Percentiles rank a stretch among this genome's conserved stretches.
phyloP scores from a whole-genome alignment of 1,284 basidiomycete genomes.

The Cryptococcus sp. region DNA sequence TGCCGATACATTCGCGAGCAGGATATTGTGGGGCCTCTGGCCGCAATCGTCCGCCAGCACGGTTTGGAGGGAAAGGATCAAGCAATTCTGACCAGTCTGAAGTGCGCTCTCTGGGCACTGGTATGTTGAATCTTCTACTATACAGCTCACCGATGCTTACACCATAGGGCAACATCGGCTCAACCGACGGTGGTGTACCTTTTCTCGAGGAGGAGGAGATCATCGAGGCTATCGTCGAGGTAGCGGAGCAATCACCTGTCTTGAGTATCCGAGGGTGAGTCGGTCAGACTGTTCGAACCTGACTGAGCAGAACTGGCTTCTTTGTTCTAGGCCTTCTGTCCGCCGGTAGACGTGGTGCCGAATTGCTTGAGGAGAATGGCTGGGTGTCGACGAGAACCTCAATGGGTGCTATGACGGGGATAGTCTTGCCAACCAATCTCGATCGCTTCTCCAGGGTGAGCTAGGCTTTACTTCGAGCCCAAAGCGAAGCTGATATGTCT shows the following conservation, averaged over 20 bases:
- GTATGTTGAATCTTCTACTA: conserved; percentile 53
- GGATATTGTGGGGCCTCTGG: conserved; percentile 87
- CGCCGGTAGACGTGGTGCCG: conserved; percentile 65
- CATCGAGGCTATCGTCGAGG: conserved; percentile 81
- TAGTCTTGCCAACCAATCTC: conserved; percentile 82
- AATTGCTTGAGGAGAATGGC: conserved; percentile 81
- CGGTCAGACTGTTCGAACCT: not conserved
- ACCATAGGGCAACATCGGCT: conserved; percentile 83
- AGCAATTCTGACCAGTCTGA: conserved; percentile 79
- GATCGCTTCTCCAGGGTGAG: conserved; percentile 73
- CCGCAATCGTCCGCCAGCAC: conserved; percentile 82
- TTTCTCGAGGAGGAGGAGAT: conserved; percentile 94
- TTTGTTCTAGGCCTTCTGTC: conserved; percentile 85
- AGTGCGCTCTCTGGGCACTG: conserved; percentile 94
- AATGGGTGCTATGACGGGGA: conserved; percentile 78
- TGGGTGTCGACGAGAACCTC: conserved; percentile 90
- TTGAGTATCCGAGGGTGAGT: conserved; percentile 88
- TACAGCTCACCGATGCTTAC: conserved; percentile 1
- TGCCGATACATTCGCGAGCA: conserved; percentile 84
- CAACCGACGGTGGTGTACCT: conserved; percentile 81
- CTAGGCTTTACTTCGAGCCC: conserved; percentile 8
- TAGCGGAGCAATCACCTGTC: conserved; percentile 82
- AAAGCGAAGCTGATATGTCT: not conserved
- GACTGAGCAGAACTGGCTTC: conserved; percentile 74
- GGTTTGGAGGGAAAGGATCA: conserved; percentile 76